phyloP scores from a whole-genome alignment of 495 filamentous ascomycete genomes.

The Tuber brumale region DNA sequence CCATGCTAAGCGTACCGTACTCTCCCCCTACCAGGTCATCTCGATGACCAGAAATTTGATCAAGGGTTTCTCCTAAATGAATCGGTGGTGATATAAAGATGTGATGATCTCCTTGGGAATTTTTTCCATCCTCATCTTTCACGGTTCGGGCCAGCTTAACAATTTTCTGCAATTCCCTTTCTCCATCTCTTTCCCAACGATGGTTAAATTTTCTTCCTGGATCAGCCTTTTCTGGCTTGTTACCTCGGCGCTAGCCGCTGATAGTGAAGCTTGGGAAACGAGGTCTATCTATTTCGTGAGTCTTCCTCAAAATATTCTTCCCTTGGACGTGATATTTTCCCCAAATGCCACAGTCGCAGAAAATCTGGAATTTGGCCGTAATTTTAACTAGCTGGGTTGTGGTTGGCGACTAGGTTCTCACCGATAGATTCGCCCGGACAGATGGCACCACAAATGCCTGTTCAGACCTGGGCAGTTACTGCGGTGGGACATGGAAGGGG shows the following conservation, averaged over 20 bases:
- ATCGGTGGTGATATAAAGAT: neutral
- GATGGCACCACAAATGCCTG: conserved; percentile 53
- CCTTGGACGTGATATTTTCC: neutral
- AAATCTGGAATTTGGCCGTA: conserved; percentile 21
- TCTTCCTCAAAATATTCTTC: neutral
- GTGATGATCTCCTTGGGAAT: neutral
- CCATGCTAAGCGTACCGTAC: neutral
- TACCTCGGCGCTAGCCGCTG: conserved; percentile 37
- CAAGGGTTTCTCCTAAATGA: neutral
- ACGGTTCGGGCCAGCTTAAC: neutral
- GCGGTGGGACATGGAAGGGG: conserved; percentile 68
- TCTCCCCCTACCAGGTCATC: neutral
- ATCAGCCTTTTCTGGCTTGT: conserved; percentile 30
- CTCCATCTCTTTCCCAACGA: neutral
- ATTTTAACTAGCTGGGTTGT: neutral
- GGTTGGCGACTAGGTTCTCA: conserved; percentile 46
- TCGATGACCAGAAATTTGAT: neutral
- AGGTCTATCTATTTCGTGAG: conserved; percentile 41
- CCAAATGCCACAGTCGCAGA: neutral
- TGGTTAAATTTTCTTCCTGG: neutral
- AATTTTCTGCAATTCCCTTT: neutral
- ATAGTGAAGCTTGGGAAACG: conserved; percentile 43
- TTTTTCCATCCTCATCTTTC: neutral
- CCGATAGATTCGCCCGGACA: conserved; percentile 66
- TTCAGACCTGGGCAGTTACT: conserved; percentile 56